These are phyloP conservation scores for Neopestalotiopsis clavispora DNA, from an alignment of 2,329 filamentous ascomycete genomes.

Conservation along the genomic window DNA sequence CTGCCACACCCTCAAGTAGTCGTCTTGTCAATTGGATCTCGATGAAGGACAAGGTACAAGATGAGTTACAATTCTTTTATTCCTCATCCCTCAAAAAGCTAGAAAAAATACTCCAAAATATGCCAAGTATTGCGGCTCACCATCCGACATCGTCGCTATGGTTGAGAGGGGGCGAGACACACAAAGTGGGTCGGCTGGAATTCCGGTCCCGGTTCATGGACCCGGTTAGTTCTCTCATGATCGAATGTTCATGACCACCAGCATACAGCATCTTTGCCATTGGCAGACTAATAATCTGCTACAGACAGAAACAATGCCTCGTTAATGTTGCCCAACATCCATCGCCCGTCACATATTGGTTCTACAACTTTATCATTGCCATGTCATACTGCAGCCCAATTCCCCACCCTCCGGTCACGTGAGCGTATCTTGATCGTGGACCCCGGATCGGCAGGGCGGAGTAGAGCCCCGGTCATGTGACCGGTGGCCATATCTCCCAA, in stretches of 20 bases:
- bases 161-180: neutral
- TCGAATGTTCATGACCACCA: neutral
- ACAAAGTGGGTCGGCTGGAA: neutral
- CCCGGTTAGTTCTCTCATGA: neutral
- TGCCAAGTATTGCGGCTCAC: neutral
- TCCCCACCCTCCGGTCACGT: neutral
- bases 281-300: neutral
- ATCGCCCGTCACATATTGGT: neutral
- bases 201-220: neutral
- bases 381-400: neutral
- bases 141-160: neutral
- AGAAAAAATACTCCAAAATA: neutral
- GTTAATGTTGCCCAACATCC: neutral
- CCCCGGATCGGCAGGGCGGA: neutral
- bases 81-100: neutral
- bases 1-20: neutral
- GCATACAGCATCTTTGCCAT: neutral
- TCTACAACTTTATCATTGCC: neutral
- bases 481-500: neutral
- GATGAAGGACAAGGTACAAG: neutral
- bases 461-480: neutral
- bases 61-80: neutral
- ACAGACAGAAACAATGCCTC: neutral
- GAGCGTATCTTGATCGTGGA: conserved; percentile 4
- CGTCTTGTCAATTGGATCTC: neutral